Conservation (phyloP, 345 rosid genomes). For the Eucalyptus polybractea region DNA sequence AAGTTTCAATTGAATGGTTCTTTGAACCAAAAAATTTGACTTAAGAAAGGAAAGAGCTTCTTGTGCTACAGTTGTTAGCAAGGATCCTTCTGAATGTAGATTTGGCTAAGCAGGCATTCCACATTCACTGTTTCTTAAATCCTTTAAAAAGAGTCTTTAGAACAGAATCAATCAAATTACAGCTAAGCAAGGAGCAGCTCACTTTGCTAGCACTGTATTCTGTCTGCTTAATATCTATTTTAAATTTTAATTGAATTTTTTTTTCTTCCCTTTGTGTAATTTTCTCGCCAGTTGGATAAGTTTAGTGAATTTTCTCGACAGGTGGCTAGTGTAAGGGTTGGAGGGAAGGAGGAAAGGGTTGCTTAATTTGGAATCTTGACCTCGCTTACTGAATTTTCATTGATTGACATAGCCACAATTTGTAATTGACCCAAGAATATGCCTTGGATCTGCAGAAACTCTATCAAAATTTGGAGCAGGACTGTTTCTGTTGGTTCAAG, state of each 20-base stretch:
- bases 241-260: neutral
- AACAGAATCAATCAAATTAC: neutral
- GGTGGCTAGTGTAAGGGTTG: neutral
- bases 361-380: neutral
- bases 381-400: neutral
- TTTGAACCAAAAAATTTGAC: neutral
- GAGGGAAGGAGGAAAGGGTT: neutral
- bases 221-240: neutral
- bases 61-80: neutral
- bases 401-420: neutral
- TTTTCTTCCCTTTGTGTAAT: neutral
- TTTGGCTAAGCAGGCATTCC: neutral
- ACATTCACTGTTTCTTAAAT: neutral
- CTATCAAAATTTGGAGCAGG: constrained; percentile 94
- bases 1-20: neutral
- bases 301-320: neutral
- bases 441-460: constrained; percentile 40
- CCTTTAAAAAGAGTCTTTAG: neutral
- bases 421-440: neutral
- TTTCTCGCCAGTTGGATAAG: neutral
- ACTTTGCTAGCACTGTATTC: neutral
- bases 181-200: neutral
- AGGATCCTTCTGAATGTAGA: neutral
- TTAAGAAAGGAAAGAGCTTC: neutral
- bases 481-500: constrained; percentile 89